A percentile compares a stretch with the other conserved stretches of the same genome.
Conservation (phyloP, 371 early-diverging fungal species). For the Thermomucor indicae-seudaticae region DNA sequence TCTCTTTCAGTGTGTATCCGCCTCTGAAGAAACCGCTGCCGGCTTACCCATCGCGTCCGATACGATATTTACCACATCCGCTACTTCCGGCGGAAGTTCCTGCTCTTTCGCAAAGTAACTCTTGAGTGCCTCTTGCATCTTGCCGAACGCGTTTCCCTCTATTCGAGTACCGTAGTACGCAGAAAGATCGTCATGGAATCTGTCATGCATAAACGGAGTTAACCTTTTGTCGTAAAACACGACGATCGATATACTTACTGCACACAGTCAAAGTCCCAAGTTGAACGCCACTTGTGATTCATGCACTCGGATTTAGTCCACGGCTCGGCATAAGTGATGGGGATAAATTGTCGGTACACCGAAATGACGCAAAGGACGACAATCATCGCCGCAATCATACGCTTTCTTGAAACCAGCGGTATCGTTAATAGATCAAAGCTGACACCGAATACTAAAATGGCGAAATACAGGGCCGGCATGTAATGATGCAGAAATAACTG, state of each 20-base stretch:
- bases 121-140: slow-evolving; percentile 31
- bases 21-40: neutral
- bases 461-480: slow-evolving; percentile 88
- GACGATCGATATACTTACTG: slow-evolving; percentile 17
- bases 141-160: slow-evolving; percentile 14
- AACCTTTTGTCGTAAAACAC: neutral
- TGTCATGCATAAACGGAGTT: slow-evolving; percentile 3
- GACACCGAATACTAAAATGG: slow-evolving; percentile 71
- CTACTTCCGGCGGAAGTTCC: slow-evolving; percentile 28
- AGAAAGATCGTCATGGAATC: slow-evolving; percentile 33
- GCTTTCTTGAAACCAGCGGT: slow-evolving; percentile 40
- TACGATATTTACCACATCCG: slow-evolving; percentile 30
- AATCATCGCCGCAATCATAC: slow-evolving; percentile 47
- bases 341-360: slow-evolving; percentile 67
- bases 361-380: slow-evolving; percentile 47
- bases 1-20: neutral
- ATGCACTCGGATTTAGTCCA: slow-evolving; percentile 71
- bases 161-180: slow-evolving; percentile 10
- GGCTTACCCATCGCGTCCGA: slow-evolving; percentile 20
- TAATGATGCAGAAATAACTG: slow-evolving; percentile 98
- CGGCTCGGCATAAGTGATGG: slow-evolving; percentile 80
- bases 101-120: slow-evolving; percentile 20
- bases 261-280: slow-evolving; percentile 68
- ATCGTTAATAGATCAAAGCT: slow-evolving; percentile 78
- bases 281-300: slow-evolving; percentile 71